Percentiles rank a stretch among this genome's conserved stretches.
Conservation (phyloP, 2,329 filamentous ascomycete genomes). For the Aspergillus aculeatus region DNA sequence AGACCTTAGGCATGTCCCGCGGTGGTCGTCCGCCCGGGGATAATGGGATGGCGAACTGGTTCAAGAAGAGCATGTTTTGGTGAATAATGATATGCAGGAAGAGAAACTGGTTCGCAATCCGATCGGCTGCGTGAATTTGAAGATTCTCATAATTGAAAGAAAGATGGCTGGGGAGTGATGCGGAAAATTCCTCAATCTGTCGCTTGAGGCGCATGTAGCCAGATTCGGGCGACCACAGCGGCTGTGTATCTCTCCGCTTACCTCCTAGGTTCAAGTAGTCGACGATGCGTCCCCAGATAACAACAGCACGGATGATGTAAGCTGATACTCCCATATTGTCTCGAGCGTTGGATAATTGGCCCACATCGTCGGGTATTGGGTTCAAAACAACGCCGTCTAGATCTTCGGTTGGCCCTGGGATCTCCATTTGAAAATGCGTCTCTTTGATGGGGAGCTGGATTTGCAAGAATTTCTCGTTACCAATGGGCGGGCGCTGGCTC, state of each 20-base stretch:
- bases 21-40: slow-evolving; percentile 64
- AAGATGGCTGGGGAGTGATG: slow-evolving; percentile 68
- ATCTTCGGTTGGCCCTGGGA: slow-evolving; percentile 81
- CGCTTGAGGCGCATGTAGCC: slow-evolving; percentile 68
- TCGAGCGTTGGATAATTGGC: slow-evolving; percentile 63
- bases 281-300: slow-evolving; percentile 86
- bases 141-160: slow-evolving; percentile 79
- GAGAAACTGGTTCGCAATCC: slow-evolving; percentile 85
- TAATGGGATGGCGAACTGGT: slow-evolving; percentile 76
- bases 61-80: slow-evolving; percentile 86
- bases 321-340: slow-evolving; percentile 94
- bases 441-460: slow-evolving; percentile 91
- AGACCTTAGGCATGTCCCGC: slow-evolving; percentile 71
- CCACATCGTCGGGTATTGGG: slow-evolving; percentile 61
- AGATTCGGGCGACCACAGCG: slow-evolving; percentile 82
- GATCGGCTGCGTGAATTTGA: slow-evolving; percentile 77
- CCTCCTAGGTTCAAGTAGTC: slow-evolving; percentile 89
- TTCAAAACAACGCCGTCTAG: slow-evolving; percentile 70
- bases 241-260: slow-evolving; percentile 70
- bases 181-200: slow-evolving; percentile 68
- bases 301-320: slow-evolving; percentile 80
- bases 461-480: slow-evolving; percentile 82
- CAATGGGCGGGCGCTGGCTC: slow-evolving; percentile 85
- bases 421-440: slow-evolving; percentile 84
- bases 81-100: slow-evolving; percentile 88